A percentile compares a stretch with the other conserved stretches of the same genome.
phyloP scores from a whole-genome alignment of 305 asterid species.

The Fraxinus platypoda region DNA sequence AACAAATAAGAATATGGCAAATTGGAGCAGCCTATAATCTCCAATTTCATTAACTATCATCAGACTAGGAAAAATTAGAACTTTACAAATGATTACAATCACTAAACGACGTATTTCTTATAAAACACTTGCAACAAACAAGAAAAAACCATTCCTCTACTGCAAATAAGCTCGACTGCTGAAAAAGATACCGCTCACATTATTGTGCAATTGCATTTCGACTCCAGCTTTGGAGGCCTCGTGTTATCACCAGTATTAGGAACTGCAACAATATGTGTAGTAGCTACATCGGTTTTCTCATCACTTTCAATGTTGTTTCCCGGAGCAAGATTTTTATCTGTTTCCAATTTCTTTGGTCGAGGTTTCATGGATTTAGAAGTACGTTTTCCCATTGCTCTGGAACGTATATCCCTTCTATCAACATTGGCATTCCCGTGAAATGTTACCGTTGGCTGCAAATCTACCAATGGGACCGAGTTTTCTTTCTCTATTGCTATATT shows the following conservation, averaged over 20 bases:
- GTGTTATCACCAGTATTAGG: constrained; percentile 51
- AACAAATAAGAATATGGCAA: constrained; percentile 45
- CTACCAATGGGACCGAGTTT: constrained; percentile 35
- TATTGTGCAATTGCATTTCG: constrained; percentile 91
- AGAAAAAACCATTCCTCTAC: constrained; percentile 12
- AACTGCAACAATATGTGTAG: constrained; percentile 47
- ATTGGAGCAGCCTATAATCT: constrained; percentile 34
- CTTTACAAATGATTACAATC: constrained; percentile 54
- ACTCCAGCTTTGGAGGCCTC: constrained; percentile 87
- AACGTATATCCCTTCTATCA: constrained; percentile 50
- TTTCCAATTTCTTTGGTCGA: constrained; percentile 48
- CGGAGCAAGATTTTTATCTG: constrained; percentile 45
- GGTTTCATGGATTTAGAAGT: constrained; percentile 62
- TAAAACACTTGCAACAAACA: constrained; percentile 46
- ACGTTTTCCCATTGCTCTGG: constrained; percentile 50
- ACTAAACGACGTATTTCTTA: constrained; percentile 36
- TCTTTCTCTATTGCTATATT: constrained; percentile 75
- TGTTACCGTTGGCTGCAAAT: constrained; percentile 48
- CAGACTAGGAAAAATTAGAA: constrained; percentile 54
- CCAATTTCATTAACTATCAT: constrained; percentile 43
- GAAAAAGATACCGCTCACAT: constrained; percentile 44
- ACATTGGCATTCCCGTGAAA: constrained; percentile 43
- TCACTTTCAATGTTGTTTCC: not conserved
- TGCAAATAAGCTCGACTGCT: constrained; percentile 7
- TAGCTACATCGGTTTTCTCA: constrained; percentile 39